Evolutionary conservation across 1,284 basidiomycete genomes (phyloP).

Genomic region (Tetrapyrgos nigripes): DNA sequence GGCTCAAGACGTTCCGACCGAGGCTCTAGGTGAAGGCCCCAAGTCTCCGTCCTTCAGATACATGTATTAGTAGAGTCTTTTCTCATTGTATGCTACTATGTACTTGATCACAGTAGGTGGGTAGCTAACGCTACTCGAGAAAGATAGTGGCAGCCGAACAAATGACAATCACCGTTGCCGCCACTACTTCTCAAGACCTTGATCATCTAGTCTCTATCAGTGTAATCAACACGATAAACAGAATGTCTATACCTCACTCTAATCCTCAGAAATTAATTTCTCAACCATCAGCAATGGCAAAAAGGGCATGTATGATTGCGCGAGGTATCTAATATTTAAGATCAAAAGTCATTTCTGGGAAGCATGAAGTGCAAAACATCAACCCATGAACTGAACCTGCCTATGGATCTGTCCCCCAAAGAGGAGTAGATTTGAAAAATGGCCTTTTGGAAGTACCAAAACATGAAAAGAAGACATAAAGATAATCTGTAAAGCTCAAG

Average conservation of each 20-base stretch:
- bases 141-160: too few species aligned
- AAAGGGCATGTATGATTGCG: not conserved
- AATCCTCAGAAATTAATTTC: not conserved
- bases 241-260: not conserved
- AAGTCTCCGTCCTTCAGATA: constrained; percentile 50
- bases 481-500: constrained; percentile 19
- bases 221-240: not conserved
- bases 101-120: too few species aligned
- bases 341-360: constrained; percentile 10
- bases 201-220: not conserved
- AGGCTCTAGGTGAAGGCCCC: constrained; percentile 47
- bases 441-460: constrained; percentile 1
- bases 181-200: not conserved
- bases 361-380: constrained; percentile 6
- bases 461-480: constrained; percentile 15
- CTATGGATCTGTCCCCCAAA: constrained; percentile 7
- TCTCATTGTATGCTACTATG: not conserved
- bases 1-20: constrained; percentile 51
- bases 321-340: not conserved
- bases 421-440: not conserved
- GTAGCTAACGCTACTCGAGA: too few species aligned
- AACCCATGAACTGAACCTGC: constrained; percentile 12
- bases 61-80: constrained; percentile 42
- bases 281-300: not conserved
- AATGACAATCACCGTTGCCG: too few species aligned